A percentile compares a stretch with the other conserved stretches of the same genome.
Conservation (phyloP, 1,284 basidiomycete species). For the Mycena sp. region DNA sequence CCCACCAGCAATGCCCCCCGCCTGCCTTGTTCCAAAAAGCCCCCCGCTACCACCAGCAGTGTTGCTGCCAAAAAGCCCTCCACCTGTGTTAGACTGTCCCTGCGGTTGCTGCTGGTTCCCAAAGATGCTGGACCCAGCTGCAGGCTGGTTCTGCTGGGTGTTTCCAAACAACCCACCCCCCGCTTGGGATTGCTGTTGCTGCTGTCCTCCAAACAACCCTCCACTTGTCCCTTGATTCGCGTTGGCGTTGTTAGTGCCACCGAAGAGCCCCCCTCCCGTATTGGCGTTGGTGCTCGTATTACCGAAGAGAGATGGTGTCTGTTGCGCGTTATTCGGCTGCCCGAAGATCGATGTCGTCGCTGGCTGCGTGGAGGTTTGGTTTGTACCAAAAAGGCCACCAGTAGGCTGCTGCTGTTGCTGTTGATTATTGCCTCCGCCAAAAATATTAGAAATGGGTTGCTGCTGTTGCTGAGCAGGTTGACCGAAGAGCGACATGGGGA, state of each 20-base stretch:
- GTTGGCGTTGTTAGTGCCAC: conserved; percentile 31
- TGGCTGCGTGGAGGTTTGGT: conserved; percentile 21
- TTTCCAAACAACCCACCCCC: conserved; percentile 20
- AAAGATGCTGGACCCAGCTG: conserved; percentile 43
- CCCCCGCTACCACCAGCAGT: conserved; percentile 37
- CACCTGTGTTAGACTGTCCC: conserved; percentile 14
- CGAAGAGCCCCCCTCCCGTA: conserved; percentile 23
- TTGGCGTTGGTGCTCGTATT: conserved; percentile 26
- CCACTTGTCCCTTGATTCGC: background rate
- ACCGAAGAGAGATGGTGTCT: conserved; percentile 30
- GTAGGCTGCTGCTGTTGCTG: conserved; percentile 14
- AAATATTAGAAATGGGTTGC: conserved; percentile 4
- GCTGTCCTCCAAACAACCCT: conserved; percentile 27
- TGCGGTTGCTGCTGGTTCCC: conserved; percentile 32
- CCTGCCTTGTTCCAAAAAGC: conserved; percentile 44
- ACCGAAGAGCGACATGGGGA: conserved; percentile 19
- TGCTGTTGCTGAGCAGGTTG: conserved; percentile 17
- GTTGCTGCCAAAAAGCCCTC: conserved; percentile 27
- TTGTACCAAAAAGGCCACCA: conserved; percentile 38
- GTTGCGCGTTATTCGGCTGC: background rate
- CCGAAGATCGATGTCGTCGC: conserved; percentile 19
- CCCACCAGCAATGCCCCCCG: conserved; percentile 33
- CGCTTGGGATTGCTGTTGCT: background rate
- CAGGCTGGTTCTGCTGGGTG: conserved; percentile 14
- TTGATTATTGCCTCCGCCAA: background rate